Conservation (phyloP, 257 asterid species). For the Gentiana macrophylla region DNA sequence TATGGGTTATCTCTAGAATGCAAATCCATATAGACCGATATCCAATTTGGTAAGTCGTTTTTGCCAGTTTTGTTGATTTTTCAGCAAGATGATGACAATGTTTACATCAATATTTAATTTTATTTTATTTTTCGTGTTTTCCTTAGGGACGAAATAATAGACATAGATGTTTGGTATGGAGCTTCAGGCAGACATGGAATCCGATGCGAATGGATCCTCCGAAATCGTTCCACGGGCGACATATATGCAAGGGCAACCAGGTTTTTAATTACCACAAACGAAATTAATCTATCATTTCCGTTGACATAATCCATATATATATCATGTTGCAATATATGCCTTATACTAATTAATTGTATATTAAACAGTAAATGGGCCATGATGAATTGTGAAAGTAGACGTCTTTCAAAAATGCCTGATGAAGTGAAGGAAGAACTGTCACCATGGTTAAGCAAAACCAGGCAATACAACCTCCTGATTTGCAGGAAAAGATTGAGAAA, state of each 20-base stretch:
- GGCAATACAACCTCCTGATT: slow-evolving; percentile 52
- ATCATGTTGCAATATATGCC: no score
- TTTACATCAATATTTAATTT: no score
- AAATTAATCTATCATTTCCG: no score
- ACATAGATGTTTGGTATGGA: slow-evolving; percentile 87
- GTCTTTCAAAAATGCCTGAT: slow-evolving; percentile 85
- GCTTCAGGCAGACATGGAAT: slow-evolving; percentile 91
- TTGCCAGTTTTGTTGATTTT: no score
- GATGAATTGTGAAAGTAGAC: slow-evolving; percentile 82
- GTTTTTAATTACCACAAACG: slow-evolving; percentile 13
- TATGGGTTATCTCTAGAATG: slow-evolving; percentile 93
- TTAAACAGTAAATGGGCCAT: slow-evolving; percentile 80
- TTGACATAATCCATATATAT: no score
- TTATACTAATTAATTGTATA: background rate
- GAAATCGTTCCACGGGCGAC: slow-evolving; percentile 62
- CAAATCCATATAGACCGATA: slow-evolving; percentile 74
- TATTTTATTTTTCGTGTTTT: background rate
- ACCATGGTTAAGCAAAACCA: slow-evolving; percentile 73
- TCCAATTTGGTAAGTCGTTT: slow-evolving; percentile 56
- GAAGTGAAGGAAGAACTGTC: slow-evolving; percentile 73
- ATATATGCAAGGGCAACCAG: slow-evolving; percentile 80
- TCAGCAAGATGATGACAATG: no score
- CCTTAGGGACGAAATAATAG: slow-evolving; percentile 77
- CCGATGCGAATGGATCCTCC: slow-evolving; percentile 78
- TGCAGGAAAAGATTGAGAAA: slow-evolving; percentile 42